These are phyloP conservation scores for Kazachstania viticola DNA, from an alignment of 805 yeast species.

Conservation along the genomic window DNA sequence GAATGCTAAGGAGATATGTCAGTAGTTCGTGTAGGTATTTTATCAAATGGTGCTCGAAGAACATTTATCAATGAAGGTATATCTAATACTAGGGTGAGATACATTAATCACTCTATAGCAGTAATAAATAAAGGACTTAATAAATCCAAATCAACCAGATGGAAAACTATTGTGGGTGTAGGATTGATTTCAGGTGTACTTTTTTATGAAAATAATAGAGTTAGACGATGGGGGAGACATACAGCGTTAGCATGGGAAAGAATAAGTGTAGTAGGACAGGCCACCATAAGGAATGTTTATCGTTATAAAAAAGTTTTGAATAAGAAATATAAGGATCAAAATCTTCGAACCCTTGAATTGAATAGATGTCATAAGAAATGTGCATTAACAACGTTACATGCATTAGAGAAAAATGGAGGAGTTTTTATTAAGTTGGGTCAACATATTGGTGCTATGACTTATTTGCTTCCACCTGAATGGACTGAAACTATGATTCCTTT, in stretches of 20 bases:
- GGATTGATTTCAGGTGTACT: too few relatives aligned
- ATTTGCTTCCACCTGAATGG: constrained; percentile 88
- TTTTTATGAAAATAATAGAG: too few relatives aligned
- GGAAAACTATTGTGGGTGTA: too few relatives aligned
- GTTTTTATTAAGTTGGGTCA: constrained; percentile 91
- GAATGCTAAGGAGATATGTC: too few relatives aligned
- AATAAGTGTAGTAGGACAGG: constrained; percentile 51
- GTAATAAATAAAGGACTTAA: too few relatives aligned
- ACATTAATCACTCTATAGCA: too few relatives aligned
- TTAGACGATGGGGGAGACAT: too few relatives aligned
- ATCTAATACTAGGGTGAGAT: too few relatives aligned
- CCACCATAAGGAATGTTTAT: constrained; percentile 62
- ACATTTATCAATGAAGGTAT: too few relatives aligned
- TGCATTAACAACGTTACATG: constrained; percentile 66
- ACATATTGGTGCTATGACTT: constrained; percentile 85
- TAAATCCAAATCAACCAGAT: too few relatives aligned
- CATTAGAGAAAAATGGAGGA: constrained; percentile 82
- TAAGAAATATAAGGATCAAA: constrained; percentile 31
- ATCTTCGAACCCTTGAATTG: constrained; percentile 42
- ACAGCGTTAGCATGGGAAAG: constrained; percentile 33
- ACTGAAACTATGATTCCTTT: constrained; percentile 86
- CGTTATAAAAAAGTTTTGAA: constrained; percentile 51
- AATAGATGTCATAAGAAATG: constrained; percentile 60
- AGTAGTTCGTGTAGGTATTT: too few relatives aligned
- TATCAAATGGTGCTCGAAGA: too few relatives aligned